Percentiles rank a stretch among this genome's conserved stretches.
phyloP scores from a whole-genome alignment of 768 basidiomycete species.

The Termitomyces bulborhizus region DNA sequence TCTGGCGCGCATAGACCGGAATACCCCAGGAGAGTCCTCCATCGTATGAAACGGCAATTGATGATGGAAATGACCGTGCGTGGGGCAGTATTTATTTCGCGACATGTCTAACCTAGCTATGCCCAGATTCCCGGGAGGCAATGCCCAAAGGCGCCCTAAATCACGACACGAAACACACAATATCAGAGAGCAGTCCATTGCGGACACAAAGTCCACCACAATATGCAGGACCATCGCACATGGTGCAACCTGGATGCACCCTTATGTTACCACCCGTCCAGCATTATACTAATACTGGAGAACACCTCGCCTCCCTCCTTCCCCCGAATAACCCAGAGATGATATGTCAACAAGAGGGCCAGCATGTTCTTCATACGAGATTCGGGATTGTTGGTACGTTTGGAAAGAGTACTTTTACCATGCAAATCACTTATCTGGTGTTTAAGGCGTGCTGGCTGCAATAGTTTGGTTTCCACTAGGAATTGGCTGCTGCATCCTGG shows the following conservation, averaged over 20 bases:
- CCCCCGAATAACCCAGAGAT: conserved; percentile 81
- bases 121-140: neutral
- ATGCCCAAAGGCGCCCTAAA: conserved; percentile 1
- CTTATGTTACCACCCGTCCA: conserved; percentile 45
- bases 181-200: conserved; percentile 1
- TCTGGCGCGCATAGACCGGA: conserved; percentile 9
- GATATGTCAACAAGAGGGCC: conserved; percentile 75
- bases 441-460: conserved; percentile 74
- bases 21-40: conserved; percentile 38
- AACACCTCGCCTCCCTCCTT: conserved; percentile 53
- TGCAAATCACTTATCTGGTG: conserved; percentile 1
- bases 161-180: conserved; percentile 6
- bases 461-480: conserved; percentile 86
- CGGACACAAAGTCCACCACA: neutral
- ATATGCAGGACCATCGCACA: conserved; percentile 18
- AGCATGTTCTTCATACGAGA: conserved; percentile 55
- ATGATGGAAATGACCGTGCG: conserved; percentile 23
- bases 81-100: neutral
- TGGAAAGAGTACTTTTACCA: neutral
- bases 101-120: neutral
- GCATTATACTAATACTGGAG: conserved; percentile 57
- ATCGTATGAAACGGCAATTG: conserved; percentile 37
- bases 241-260: conserved; percentile 9
- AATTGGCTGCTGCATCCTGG: conserved; percentile 70
- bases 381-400: conserved; percentile 67